Percentiles rank a stretch among this genome's conserved stretches.
These are phyloP conservation scores for Debaryomycetaceae sp. DNA, from an alignment of 1,139 yeast species.

Conservation along the genomic window DNA sequence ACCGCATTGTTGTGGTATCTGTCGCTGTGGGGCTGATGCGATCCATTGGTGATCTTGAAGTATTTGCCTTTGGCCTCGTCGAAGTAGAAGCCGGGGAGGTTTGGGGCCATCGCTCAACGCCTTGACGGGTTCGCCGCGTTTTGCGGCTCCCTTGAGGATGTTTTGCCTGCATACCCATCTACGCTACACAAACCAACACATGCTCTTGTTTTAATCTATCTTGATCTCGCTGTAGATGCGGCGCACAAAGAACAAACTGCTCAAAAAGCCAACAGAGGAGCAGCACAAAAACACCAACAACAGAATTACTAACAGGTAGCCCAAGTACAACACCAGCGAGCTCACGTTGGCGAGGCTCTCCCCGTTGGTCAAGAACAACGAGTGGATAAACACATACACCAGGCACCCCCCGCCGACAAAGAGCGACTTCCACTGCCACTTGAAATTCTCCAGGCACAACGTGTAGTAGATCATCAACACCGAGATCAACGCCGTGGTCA, in stretches of 20 bases:
- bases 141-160: conserved; percentile 1
- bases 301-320: conserved; percentile 78
- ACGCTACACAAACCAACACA: no score
- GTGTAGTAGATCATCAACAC: conserved; percentile 78
- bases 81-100: conserved; percentile 45
- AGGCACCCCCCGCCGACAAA: conserved; percentile 89
- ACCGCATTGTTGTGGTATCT: conserved; percentile 33
- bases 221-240: conserved; percentile 81
- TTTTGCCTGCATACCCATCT: no score
- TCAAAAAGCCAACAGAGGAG: conserved; percentile 82
- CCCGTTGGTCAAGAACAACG: conserved; percentile 69
- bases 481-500: conserved; percentile 80
- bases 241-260: conserved; percentile 71
- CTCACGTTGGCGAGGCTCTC: conserved; percentile 65
- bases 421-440: conserved; percentile 96
- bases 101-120: conserved; percentile 4
- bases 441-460: conserved; percentile 85
- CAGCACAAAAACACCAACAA: conserved; percentile 73
- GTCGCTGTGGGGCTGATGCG: conserved; percentile 3
- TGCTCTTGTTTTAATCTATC: conserved; percentile 50
- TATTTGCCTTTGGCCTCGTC: conserved; percentile 40
- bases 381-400: conserved; percentile 77
- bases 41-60: conserved; percentile 41
- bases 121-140: neutral
- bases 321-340: conserved; percentile 74